These are phyloP conservation scores for Eudorina sp. DNA, from an alignment of 139 green algal species.

Conservation along the genomic window DNA sequence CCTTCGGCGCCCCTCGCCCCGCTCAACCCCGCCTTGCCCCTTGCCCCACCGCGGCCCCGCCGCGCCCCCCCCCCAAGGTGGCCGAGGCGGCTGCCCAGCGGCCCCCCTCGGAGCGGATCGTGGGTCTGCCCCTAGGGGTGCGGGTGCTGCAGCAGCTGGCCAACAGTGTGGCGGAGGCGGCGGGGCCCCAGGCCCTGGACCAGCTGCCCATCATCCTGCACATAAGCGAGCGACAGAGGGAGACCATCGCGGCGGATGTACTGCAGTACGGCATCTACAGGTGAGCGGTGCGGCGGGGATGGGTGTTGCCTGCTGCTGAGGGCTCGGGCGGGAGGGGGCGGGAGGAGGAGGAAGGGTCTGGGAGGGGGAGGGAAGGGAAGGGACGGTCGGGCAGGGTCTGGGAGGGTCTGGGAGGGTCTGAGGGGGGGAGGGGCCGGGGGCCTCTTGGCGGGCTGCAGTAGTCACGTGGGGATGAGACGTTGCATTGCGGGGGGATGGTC, in stretches of 20 bases:
- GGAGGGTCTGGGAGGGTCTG: too few relatives aligned
- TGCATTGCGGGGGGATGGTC: too few relatives aligned
- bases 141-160: slow-evolving; percentile 44
- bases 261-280: slow-evolving; percentile 49
- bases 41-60: too few relatives aligned
- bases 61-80: too few relatives aligned
- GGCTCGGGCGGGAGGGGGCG: background rate
- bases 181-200: slow-evolving; percentile 33
- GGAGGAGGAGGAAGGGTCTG: too few relatives aligned
- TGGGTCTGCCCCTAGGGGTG: slow-evolving; percentile 41
- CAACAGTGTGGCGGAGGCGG: slow-evolving; percentile 33
- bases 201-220: slow-evolving; percentile 37
- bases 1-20: too few relatives aligned
- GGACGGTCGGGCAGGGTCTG: too few relatives aligned
- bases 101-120: background rate
- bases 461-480: too few relatives aligned
- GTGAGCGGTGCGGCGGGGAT: background rate
- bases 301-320: background rate
- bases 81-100: background rate
- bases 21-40: too few relatives aligned
- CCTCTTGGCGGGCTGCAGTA: too few relatives aligned
- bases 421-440: too few relatives aligned
- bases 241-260: slow-evolving; percentile 33
- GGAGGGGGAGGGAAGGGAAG: too few relatives aligned
- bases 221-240: slow-evolving; percentile 16